A percentile compares a stretch with the other conserved stretches of the same genome.
These are phyloP conservation scores for Annulohypoxylon truncatum DNA, from an alignment of 2,329 filamentous ascomycete species.

Conservation along the genomic window DNA sequence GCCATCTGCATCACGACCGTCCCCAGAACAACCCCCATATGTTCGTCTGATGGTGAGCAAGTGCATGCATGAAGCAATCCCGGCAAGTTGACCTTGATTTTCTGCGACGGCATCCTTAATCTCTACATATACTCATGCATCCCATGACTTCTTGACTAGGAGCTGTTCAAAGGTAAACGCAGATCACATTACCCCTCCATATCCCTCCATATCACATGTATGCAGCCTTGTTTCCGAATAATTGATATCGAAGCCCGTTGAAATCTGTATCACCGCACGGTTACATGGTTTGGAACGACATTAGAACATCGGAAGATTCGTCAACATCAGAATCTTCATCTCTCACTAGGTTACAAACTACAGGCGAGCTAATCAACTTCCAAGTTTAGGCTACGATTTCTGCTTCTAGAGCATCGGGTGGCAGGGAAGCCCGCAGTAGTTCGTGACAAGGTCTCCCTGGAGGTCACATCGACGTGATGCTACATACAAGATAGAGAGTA, in stretches of 20 bases:
- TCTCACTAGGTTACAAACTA: background rate
- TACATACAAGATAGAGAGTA: background rate
- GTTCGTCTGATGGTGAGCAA: background rate
- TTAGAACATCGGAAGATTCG: background rate
- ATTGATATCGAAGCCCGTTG: background rate
- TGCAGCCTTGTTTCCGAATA: background rate
- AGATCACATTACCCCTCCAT: background rate
- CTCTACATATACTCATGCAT: background rate
- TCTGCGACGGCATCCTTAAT: background rate
- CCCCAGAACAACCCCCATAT: background rate
- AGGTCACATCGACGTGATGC: conserved; percentile 21
- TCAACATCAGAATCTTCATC: background rate
- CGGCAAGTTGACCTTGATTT: conserved; percentile 1
- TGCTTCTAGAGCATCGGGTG: background rate
- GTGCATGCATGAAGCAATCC: background rate
- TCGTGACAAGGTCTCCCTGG: conserved; percentile 10
- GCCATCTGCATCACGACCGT: background rate
- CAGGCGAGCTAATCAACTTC: background rate
- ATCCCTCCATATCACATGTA: conserved; percentile 1
- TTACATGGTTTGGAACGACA: background rate
- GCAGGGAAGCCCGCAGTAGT: conserved; percentile 7
- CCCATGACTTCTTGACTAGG: background rate
- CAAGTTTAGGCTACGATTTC: conserved; percentile 30
- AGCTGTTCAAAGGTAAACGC: background rate
- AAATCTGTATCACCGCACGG: background rate